Conservation (phyloP, 208 protist species). For the Plasmodiophora brassicae region DNA sequence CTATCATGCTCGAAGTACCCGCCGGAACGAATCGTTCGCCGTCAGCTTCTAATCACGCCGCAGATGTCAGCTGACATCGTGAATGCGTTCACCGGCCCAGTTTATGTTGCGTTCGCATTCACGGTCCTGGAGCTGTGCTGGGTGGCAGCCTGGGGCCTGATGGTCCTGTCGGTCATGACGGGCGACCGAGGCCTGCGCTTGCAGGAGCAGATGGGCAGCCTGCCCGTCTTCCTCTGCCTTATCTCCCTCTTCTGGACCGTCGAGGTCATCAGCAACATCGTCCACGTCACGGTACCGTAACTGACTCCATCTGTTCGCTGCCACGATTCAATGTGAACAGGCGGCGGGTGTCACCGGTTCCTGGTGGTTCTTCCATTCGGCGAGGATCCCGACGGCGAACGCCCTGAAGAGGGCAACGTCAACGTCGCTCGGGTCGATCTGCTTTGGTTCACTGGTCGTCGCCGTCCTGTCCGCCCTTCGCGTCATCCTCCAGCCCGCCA, state of each 20-base stretch:
- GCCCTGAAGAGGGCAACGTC: neutral
- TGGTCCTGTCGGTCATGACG: too few relatives aligned
- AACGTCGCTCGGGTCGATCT: constrained; percentile 22
- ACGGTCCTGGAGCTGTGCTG: too few relatives aligned
- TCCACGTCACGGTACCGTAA: neutral
- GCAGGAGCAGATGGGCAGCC: too few relatives aligned
- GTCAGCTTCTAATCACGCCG: too few relatives aligned
- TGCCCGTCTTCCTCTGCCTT: neutral
- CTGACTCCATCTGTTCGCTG: neutral
- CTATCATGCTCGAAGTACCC: too few relatives aligned
- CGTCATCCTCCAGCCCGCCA: too few relatives aligned
- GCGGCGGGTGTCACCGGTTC: neutral
- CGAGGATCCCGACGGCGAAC: neutral
- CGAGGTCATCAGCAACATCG: constrained; percentile 10
- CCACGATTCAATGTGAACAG: neutral
- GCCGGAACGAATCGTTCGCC: too few relatives aligned
- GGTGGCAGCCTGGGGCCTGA: too few relatives aligned
- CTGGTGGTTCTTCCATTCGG: neutral
- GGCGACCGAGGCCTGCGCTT: too few relatives aligned
- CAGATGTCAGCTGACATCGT: too few relatives aligned
- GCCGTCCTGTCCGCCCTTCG: neutral
- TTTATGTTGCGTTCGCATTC: too few relatives aligned
- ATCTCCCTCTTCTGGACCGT: neutral
- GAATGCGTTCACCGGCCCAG: too few relatives aligned
- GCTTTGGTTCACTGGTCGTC: constrained; percentile 1